Percentiles rank a stretch among this genome's conserved stretches.
phyloP scores from a whole-genome alignment of 345 rosid species.

The Aquilaria sinensis region DNA sequence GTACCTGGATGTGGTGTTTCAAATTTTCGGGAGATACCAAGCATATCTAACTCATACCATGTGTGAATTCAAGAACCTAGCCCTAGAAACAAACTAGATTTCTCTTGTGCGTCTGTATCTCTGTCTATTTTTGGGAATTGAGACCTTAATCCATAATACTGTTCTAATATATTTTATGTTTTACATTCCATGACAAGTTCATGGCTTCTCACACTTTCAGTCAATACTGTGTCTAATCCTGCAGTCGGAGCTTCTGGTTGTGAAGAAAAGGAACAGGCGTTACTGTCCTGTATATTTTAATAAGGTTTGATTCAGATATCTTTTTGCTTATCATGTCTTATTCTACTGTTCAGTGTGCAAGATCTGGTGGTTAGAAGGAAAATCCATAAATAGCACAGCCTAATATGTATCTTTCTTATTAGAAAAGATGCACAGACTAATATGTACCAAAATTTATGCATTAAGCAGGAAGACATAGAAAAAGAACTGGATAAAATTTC shows the following conservation, averaged over 20 bases:
- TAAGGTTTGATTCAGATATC: constrained; percentile 47
- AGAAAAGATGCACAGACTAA: no score
- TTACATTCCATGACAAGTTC: no score
- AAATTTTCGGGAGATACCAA: no score
- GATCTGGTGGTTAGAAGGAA: no score
- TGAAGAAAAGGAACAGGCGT: constrained; percentile 73
- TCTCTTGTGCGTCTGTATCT: background rate
- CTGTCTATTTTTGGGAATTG: no score
- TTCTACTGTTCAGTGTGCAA: constrained; percentile 2
- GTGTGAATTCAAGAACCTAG: no score
- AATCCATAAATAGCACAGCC: no score
- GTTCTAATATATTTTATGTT: no score
- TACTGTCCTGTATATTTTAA: constrained; percentile 91
- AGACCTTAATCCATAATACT: no score
- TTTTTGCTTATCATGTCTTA: constrained; percentile 5
- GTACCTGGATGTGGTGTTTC: no score
- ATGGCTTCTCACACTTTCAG: constrained; percentile 6
- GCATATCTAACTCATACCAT: no score
- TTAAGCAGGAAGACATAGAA: constrained; percentile 78
- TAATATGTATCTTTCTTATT: no score
- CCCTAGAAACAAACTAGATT: background rate
- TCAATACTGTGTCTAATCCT: constrained; percentile 12
- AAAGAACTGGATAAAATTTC: constrained; percentile 73
- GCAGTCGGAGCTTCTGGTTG: constrained; percentile 92
- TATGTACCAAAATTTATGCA: background rate